These are phyloP conservation scores for Beauveria sp. DNA, from an alignment of 2,329 filamentous ascomycete genomes.

Conservation along the genomic window DNA sequence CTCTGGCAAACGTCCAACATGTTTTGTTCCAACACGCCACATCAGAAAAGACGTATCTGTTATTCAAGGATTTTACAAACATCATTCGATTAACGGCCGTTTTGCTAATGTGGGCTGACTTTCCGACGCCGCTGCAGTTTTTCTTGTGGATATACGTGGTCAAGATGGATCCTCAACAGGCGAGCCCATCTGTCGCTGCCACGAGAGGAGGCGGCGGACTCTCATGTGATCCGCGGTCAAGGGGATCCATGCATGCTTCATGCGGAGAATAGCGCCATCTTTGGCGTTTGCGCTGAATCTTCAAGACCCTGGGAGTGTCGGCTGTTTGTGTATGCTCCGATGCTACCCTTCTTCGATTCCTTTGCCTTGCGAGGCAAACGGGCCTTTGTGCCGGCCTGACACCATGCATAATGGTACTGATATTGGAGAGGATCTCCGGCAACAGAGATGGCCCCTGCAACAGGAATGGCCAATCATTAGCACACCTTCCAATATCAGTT, in stretches of 20 bases:
- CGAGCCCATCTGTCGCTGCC: not conserved
- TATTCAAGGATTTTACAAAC: not conserved
- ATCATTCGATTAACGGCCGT: not conserved
- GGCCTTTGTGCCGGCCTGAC: not conserved
- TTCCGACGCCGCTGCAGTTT: not conserved
- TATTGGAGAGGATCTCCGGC: not conserved
- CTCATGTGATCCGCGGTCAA: not conserved
- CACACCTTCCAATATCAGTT: too few species aligned
- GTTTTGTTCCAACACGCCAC: not conserved
- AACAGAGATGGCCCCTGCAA: not conserved
- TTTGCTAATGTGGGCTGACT: slow-evolving; percentile 10
- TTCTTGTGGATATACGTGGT: not conserved
- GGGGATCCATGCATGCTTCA: not conserved
- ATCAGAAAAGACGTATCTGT: not conserved
- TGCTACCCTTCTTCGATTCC: not conserved
- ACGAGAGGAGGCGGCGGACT: not conserved
- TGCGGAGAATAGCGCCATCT: not conserved
- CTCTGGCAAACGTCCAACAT: not conserved
- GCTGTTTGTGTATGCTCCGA: not conserved
- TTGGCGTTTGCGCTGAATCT: not conserved
- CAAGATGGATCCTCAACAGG: not conserved
- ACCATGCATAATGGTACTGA: not conserved
- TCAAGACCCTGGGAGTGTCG: not conserved
- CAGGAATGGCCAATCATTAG: not conserved
- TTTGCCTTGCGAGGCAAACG: not conserved